Conservation (phyloP, 202 grass and related monocot genomes). For the Digitaria exilis region DNA sequence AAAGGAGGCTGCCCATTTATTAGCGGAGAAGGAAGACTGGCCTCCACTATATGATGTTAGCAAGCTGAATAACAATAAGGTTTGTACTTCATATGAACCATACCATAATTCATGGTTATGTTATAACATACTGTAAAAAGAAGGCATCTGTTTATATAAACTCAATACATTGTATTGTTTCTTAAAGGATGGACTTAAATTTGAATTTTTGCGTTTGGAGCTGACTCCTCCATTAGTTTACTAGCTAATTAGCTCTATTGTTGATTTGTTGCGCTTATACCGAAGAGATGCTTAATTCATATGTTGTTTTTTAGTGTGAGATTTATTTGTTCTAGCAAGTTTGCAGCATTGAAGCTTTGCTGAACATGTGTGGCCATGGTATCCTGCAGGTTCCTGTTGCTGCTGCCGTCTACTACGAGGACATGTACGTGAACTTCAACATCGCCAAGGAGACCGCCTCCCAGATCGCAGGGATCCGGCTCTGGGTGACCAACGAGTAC, state of each 20-base stretch:
- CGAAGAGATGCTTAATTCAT: background rate
- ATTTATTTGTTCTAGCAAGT: background rate
- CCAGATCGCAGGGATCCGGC: constrained; percentile 73
- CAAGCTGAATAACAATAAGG: constrained; percentile 83
- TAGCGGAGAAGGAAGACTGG: constrained; percentile 81
- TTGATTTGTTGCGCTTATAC: background rate
- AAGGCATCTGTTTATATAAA: background rate
- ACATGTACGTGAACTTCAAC: constrained; percentile 99
- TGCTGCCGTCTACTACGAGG: constrained; percentile 90
- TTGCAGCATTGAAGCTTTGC: background rate
- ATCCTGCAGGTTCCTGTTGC: constrained; percentile 73
- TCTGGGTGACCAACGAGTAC: constrained; percentile 96
- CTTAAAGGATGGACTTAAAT: background rate
- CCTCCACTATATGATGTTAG: constrained; percentile 68
- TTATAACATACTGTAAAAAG: background rate
- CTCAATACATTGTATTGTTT: background rate
- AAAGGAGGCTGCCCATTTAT: constrained; percentile 79
- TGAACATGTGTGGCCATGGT: constrained; percentile 11
- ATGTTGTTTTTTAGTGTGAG: background rate
- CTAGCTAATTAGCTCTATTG: background rate
- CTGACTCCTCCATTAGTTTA: background rate
- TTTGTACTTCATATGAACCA: constrained; percentile 20
- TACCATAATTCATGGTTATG: background rate
- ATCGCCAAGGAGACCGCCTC: constrained; percentile 85
- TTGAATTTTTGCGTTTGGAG: background rate